Conservation (phyloP, 257 asterid genomes). For the Misopates orontium region DNA sequence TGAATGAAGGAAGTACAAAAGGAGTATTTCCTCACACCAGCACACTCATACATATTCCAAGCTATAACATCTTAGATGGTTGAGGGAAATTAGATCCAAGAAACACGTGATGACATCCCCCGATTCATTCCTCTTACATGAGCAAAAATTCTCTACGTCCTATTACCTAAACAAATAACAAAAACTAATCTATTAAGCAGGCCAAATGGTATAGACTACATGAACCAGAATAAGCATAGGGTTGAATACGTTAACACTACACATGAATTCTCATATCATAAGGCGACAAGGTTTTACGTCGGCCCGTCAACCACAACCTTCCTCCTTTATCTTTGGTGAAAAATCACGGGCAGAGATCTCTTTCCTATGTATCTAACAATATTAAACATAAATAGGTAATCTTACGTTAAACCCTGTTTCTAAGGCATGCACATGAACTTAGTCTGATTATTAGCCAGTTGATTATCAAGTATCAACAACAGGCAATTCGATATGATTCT, state of each 20-base stretch:
- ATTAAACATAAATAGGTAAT: not conserved
- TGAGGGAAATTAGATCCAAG: not conserved
- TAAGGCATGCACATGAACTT: not conserved
- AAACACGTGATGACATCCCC: not conserved
- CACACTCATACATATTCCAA: not conserved
- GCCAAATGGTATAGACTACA: no score
- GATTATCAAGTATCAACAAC: not conserved
- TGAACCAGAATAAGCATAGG: no score
- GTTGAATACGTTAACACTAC: no score
- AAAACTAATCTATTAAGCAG: no score
- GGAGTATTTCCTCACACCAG: not conserved
- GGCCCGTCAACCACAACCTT: not conserved
- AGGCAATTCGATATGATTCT: slow-evolving; percentile 2
- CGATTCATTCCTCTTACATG: not conserved
- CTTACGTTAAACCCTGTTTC: not conserved
- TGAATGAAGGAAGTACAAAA: not conserved
- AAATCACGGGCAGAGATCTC: not conserved
- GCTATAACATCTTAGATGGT: not conserved
- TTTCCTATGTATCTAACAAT: not conserved
- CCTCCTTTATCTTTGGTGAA: no score
- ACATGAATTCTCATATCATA: no score
- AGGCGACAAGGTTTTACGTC: no score
- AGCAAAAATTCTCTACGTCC: not conserved
- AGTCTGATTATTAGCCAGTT: not conserved
- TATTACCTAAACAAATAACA: no score